Evolutionary conservation across 2,329 filamentous ascomycete genomes (phyloP), one percentile per base, ranked within the genome.

Genomic region (Curvularia hawaiiensis): DNA sequence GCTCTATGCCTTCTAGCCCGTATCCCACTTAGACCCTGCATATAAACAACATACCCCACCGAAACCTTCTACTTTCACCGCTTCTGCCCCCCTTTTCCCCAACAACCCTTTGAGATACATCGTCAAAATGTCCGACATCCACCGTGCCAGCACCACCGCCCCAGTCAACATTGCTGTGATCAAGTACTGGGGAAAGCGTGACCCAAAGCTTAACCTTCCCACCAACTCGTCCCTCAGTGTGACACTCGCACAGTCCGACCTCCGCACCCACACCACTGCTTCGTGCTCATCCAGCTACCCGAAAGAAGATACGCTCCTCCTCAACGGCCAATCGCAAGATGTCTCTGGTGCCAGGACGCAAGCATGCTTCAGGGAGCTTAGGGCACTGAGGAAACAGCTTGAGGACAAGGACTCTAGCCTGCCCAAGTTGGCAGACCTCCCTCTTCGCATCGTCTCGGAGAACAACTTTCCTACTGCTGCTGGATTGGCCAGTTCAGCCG

Each of bases 391-490:
- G 61, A 83, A 87, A 51, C 82, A 86, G 24, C 83, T 98, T 70
- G 95, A 99, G 78, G 81, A 82, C 35, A 78, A 83, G 60, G 82
- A 97, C 75, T 68, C 87, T 0, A 87, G 86, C 22, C 84, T 97
- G n/a, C 92, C 94, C 43, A 91, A 90, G 77, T 87, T 99, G 56
- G 90, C 92, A 11, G 75, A 83, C 50, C 83, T 90, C 70, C 87
- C 90, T 33, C 86, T 99, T 60, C 90, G 89, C 68, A 89, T 99
- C 65, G 92, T 97, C 55, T 95, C 91, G 56, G 90, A 95, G 81
- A 99, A 99, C 85, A 99, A 99, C 84, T 99, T 99, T 84, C 95
- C 95, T 62, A 99, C 95, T 2, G 95, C 95, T 26, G 95, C 95
- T 4, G 95, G 95, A 7, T 87, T 99, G 28, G 85, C 85, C 40